Evolutionary conservation across 2,329 filamentous ascomycete species (phyloP), one percentile per base, ranked within the genome.

Genomic region (Pseudopithomyces chartarum): DNA sequence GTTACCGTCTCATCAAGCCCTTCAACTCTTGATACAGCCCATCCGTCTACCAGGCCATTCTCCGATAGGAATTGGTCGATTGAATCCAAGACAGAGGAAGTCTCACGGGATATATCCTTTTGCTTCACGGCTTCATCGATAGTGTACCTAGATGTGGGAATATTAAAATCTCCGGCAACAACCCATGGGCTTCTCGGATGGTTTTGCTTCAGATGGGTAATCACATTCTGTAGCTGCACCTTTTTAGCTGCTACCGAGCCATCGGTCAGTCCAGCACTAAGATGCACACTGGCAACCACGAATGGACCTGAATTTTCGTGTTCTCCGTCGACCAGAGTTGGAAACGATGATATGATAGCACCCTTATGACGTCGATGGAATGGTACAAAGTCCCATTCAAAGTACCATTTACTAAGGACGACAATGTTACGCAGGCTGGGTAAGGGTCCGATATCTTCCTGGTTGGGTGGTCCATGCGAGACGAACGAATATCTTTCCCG

Each of bases 91-190:
- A 75, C 73, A 2, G 64, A 68, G 0, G 75, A 77, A 1, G 83
- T 82, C 47, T 82, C 77, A 0, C 68, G 45, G 0, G 84, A 84
- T n/a, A 90, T 82, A 5, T 77, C 72, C n/a, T 82, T 81, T 51
- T 77, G 81, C 54, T 80, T 78, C 1, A 84, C 60, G 0, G 86
- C 85, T 3, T 77, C 73, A 11, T 82, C 75, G 33, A 89, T 81
- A 0, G 85, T 84, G 51, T 79, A 78, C 1, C 78, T 73, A 1
- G 87, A 90, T 0, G 86, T 87, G 6, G 82, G 78, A 22, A 89
- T 75, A 62, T 90, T 90, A 68, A 89, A 87, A 65, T 89, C 86
- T 2, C 87, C 87, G 0, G 84, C 83, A 19, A 90, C 63, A 3
- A 89, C 75, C 77, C 82, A 85, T 4, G 84, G 79, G 36, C 81